Base-by-base conservation (phyloP, 495 filamentous ascomycete genomes). In the Neurospora sp. region DNA sequence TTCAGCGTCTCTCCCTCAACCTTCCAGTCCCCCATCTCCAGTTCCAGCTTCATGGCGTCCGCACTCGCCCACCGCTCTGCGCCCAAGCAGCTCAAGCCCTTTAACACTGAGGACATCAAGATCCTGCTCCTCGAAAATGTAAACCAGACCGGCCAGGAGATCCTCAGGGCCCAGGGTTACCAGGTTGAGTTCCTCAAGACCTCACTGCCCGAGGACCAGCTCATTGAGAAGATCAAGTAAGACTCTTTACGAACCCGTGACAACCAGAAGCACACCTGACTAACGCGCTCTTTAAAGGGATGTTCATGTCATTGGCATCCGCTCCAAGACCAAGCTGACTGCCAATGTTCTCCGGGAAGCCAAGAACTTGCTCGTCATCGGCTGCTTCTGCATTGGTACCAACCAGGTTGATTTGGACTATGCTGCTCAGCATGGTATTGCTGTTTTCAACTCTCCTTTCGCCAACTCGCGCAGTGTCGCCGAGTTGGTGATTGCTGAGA, bases 351-450 rank as follows among this genome's bases (percentile, higher is more conserved):
- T 99, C 71, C 87, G 87, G 71, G 91, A 97, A 80, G 96, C 96
- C 45, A 94, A 94, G 83, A 95, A 97, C 78, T 89, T 99, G 39
- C 91, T 98, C 72, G 96, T 97, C 65, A 90, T 98, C 73, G 96
- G 96, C 59, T 98, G 96, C 83, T 99, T 99, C 87, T 99, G 96
- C 81, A 99, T 98, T 73, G 96, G 96, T 69, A 99, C 96, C 70
- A 98, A 98, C 85, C 96, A 98, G 80, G 96, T 99, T 70, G 93
- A 99, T 79, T 88, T 98, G 45, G 87, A 94, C 72, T 96, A 92
- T 84, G 96, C 96, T 18, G 94, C 96, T 10, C 86, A 90, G 69
- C 90, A 96, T 79, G 96, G 96, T 70, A 95, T 98, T 82, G 93
- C 94, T 14, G 96, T 99, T 70, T 99, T 99, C 90, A 99, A 99